Base-by-base conservation (phyloP, 1,284 basidiomycete genomes). In the Stygiomarasmius scandens region DNA sequence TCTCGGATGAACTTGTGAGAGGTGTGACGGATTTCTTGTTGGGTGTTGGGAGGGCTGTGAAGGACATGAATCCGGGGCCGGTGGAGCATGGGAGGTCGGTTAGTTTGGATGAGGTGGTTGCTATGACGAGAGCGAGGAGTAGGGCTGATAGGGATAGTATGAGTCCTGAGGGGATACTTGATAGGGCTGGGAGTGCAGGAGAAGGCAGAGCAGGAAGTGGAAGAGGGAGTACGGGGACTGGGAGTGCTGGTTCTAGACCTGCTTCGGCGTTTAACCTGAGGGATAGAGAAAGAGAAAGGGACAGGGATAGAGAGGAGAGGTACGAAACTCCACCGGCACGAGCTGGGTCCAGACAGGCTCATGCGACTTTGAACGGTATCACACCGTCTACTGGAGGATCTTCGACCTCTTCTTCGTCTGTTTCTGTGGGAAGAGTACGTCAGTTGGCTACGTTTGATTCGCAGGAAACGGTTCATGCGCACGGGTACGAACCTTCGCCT, bases 1-100 rank as follows among this genome's bases (percentile, higher is more conserved):
- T 85, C 49, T 88, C 87, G 59, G 90, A 92, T 67, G 90, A 92
- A 66, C 74, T 91, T 44, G 85, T 92, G 1, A 75, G 91, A 52
- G 84, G 82, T 9, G 76, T 90, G 68, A 92, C 91, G 2, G 84
- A 82, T 41, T 83, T 93, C 59, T 69, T 93, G 61, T 73, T 92
- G 20, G 87, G 87, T 32, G 78, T 89, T 3, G 89, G 90, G 24
- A 84, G 82, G 67, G 77, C 89, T 8, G 69, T 92, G 55, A 79
- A 84, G 58, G 90, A 92, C 52, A 66, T 78, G 36, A 73, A 71
- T 16, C 72, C 71, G 49, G 68, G 65, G 14, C 63, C 63, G 32
- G 58, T 63, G 29, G 67, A 76, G 52, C 82, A 82, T 71, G 71
- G 67, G 23, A 70, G 83, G 61, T 82, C 77, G 54, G 68, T 74